phyloP scores from a whole-genome alignment of 495 filamentous ascomycete species.

The Cudoniella acicularis region DNA sequence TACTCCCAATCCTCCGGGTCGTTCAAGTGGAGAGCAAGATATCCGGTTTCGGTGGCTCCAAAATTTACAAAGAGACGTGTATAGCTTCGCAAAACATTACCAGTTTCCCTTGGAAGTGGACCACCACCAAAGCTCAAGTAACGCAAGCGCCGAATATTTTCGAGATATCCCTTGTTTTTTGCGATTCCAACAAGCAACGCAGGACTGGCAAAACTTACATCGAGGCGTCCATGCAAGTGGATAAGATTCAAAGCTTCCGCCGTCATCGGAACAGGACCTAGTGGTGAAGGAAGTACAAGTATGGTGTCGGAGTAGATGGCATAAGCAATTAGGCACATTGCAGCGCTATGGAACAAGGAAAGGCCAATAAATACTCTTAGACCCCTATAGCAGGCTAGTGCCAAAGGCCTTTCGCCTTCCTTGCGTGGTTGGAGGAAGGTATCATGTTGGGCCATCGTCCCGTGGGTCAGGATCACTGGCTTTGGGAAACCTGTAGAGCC shows the following conservation, averaged over 20 bases:
- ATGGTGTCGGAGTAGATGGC: no score
- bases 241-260: neutral
- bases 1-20: neutral
- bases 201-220: neutral
- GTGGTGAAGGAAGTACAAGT: no score
- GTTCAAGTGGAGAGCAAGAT: neutral
- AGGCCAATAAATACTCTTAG: no score
- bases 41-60: neutral
- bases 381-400: no score
- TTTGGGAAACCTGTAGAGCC: slow-evolving; percentile 30
- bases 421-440: slow-evolving; percentile 9
- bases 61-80: neutral
- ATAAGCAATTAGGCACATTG: no score
- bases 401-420: neutral
- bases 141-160: neutral
- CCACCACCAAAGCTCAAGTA: neutral
- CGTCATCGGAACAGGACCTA: neutral
- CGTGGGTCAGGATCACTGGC: no score
- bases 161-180: neutral
- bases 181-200: neutral
- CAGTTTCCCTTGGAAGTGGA: neutral
- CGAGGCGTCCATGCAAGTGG: neutral
- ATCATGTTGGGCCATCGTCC: neutral
- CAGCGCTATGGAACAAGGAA: no score
- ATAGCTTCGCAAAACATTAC: neutral